These are phyloP conservation scores for Monosporascus sp. DNA, from an alignment of 2,329 filamentous ascomycete species.

Conservation along the genomic window DNA sequence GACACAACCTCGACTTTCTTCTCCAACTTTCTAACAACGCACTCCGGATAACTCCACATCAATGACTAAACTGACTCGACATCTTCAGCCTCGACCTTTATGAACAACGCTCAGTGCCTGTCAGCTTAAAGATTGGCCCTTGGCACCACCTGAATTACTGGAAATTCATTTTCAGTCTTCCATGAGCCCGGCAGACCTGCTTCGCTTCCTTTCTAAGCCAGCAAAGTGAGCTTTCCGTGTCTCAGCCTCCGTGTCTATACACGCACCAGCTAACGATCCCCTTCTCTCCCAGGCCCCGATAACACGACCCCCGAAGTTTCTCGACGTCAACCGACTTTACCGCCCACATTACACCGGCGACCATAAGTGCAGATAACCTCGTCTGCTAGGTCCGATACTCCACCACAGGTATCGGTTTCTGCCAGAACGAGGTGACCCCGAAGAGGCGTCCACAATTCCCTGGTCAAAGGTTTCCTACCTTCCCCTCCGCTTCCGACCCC, in stretches of 20 bases:
- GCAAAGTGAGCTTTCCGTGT: slow-evolving; percentile 66
- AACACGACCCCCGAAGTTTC: slow-evolving; percentile 38
- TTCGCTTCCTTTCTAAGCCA: slow-evolving; percentile 90
- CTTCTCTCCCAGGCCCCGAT: slow-evolving; percentile 53
- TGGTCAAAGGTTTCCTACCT: slow-evolving; percentile 76
- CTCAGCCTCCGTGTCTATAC: slow-evolving; percentile 2
- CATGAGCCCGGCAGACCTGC: slow-evolving; percentile 89
- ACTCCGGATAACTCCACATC: background rate
- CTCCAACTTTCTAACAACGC: background rate
- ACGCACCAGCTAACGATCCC: slow-evolving; percentile 3
- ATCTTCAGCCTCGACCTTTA: background rate
- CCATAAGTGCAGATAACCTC: slow-evolving; percentile 54
- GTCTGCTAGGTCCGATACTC: slow-evolving; percentile 84
- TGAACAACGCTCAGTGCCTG: background rate
- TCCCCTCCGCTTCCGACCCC: slow-evolving; percentile 78
- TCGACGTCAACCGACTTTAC: slow-evolving; percentile 10
- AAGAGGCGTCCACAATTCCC: slow-evolving; percentile 76
- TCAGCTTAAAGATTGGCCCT: background rate
- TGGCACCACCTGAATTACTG: slow-evolving; percentile 18
- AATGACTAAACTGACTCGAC: background rate
- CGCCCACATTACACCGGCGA: slow-evolving; percentile 9
- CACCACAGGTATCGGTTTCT: slow-evolving; percentile 76
- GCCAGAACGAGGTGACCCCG: slow-evolving; percentile 54
- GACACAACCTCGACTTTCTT: background rate
- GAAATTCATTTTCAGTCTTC: slow-evolving; percentile 42